These are phyloP conservation scores for Phytophthora tubulina DNA, from an alignment of 352 stramenopile species.

Conservation along the genomic window DNA sequence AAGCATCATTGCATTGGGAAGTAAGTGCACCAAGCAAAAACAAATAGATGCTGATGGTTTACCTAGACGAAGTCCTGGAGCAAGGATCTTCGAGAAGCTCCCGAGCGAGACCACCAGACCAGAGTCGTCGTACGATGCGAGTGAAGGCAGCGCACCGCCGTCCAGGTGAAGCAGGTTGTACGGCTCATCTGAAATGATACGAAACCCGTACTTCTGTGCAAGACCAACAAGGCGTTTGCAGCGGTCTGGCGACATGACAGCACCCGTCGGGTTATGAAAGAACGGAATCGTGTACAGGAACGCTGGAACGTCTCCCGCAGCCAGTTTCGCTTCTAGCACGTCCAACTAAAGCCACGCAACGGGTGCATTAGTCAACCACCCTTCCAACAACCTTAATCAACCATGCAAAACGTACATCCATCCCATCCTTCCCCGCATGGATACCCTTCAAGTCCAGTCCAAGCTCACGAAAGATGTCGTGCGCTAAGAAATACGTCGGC, in stretches of 20 bases:
- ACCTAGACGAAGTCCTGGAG: constrained; percentile 91
- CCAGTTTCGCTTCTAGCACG: constrained; percentile 74
- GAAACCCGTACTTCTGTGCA: constrained; percentile 82
- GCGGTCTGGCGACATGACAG: constrained; percentile 72
- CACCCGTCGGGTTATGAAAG: constrained; percentile 94
- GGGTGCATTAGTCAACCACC: background rate
- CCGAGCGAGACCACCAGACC: constrained; percentile 86
- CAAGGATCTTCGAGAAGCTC: constrained; percentile 96
- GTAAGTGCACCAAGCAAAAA: background rate
- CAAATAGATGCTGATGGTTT: constrained; percentile 25
- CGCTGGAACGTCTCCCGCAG: constrained; percentile 72
- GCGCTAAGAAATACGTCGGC: constrained; percentile 94
- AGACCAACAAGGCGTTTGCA: constrained; percentile 84
- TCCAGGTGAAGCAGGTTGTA: constrained; percentile 94
- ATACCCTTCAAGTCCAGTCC: constrained; percentile 82
- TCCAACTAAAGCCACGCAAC: constrained; percentile 50
- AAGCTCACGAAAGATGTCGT: constrained; percentile 93
- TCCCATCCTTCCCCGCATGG: constrained; percentile 73
- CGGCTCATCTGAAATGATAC: constrained; percentile 93
- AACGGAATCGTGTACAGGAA: constrained; percentile 95
- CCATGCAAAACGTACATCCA: constrained; percentile 62
- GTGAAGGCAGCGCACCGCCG: constrained; percentile 51
- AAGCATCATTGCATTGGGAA: constrained; percentile 3
- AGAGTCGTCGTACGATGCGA: constrained; percentile 74
- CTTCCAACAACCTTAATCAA: background rate